phyloP scores from a whole-genome alignment of 805 yeast species.

The Komagataella mondaviorum region DNA sequence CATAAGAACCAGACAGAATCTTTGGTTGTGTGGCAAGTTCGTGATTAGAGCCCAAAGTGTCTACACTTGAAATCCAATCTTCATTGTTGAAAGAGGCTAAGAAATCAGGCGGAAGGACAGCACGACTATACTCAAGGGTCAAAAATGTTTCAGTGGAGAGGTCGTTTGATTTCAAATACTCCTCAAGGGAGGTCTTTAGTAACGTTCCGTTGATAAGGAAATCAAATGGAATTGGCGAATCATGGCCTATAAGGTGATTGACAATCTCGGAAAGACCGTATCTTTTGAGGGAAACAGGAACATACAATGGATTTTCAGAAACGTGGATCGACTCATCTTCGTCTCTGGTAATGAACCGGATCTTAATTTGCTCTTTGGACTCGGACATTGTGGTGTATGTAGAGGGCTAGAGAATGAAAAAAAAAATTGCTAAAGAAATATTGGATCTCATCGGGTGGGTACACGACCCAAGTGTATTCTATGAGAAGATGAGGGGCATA shows the following conservation, averaged over 20 bases:
- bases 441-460: neutral
- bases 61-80: slow-evolving; percentile 86
- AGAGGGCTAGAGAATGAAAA: neutral
- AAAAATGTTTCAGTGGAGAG: slow-evolving; percentile 71
- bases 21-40: slow-evolving; percentile 30
- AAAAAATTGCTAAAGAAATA: neutral
- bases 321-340: slow-evolving; percentile 61
- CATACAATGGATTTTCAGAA: slow-evolving; percentile 70
- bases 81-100: slow-evolving; percentile 81
- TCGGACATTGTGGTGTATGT: neutral
- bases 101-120: slow-evolving; percentile 89
- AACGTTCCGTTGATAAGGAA: slow-evolving; percentile 79
- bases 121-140: slow-evolving; percentile 79
- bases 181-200: slow-evolving; percentile 66
- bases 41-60: slow-evolving; percentile 22
- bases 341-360: slow-evolving; percentile 79
- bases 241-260: slow-evolving; percentile 60
- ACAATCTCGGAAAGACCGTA: slow-evolving; percentile 92
- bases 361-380: slow-evolving; percentile 41
- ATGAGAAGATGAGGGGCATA: neutral
- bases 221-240: slow-evolving; percentile 77
- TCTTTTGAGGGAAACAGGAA: slow-evolving; percentile 76
- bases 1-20: slow-evolving; percentile 83
- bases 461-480: neutral
- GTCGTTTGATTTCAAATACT: slow-evolving; percentile 64